Conservation (phyloP, 352 stramenopile genomes). For the Elongisporangium prolatum region DNA sequence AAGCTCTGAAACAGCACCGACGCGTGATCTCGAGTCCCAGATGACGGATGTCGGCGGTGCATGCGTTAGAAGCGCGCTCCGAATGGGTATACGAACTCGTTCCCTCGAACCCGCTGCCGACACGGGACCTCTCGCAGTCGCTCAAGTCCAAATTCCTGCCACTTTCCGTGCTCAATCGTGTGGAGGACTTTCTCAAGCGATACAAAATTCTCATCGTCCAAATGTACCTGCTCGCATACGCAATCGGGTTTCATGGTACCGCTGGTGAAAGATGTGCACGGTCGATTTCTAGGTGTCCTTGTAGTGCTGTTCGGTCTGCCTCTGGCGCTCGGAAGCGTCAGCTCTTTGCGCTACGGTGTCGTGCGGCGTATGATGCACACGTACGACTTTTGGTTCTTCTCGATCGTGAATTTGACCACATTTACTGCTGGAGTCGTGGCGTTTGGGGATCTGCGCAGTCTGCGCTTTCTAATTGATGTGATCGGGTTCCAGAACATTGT, state of each 20-base stretch:
- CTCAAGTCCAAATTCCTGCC: constrained; percentile 25
- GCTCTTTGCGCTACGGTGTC: constrained; percentile 29
- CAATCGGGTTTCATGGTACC: constrained; percentile 16
- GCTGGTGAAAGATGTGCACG: constrained; percentile 10
- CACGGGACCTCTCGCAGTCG: constrained; percentile 29
- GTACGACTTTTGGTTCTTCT: constrained; percentile 45
- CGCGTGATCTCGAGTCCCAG: background rate
- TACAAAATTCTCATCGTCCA: constrained; percentile 17
- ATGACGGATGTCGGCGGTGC: constrained; percentile 6
- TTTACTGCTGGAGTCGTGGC: constrained; percentile 19
- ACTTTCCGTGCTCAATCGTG: constrained; percentile 6
- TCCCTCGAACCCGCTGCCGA: constrained; percentile 19
- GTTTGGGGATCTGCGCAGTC: constrained; percentile 20
- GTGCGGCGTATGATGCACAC: constrained; percentile 21
- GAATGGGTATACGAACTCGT: constrained; percentile 22
- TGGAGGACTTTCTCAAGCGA: constrained; percentile 19
- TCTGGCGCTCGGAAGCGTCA: constrained; percentile 20
- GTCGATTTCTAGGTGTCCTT: constrained; percentile 12
- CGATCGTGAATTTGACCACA: constrained; percentile 17
- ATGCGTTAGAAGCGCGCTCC: background rate
- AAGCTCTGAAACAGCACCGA: background rate
- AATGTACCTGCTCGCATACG: constrained; percentile 11
- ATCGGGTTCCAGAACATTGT: constrained; percentile 27
- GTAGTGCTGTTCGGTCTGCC: constrained; percentile 17
- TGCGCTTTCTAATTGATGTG: constrained; percentile 21